Percentiles rank a stretch among this genome's conserved stretches.
These are phyloP conservation scores for Diaporthe vexans DNA, from an alignment of 2,329 filamentous ascomycete species.

Conservation along the genomic window DNA sequence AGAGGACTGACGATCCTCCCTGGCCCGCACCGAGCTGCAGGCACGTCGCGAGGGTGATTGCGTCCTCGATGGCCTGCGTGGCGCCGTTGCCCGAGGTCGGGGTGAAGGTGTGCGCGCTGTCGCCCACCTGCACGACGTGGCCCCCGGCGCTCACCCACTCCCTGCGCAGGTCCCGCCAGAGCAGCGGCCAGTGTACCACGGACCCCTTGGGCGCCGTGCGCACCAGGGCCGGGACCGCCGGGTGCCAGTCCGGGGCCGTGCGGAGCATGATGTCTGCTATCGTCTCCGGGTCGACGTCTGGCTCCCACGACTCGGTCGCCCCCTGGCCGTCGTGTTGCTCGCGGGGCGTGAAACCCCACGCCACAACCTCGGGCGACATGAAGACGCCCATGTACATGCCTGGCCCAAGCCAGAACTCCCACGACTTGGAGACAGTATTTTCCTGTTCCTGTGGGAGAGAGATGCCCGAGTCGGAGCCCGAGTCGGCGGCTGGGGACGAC, in stretches of 20 bases:
- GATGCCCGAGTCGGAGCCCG: no score
- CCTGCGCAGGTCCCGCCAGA: constrained; percentile 54
- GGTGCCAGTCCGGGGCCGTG: constrained; percentile 39
- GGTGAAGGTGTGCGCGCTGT: no score
- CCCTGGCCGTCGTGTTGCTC: background rate
- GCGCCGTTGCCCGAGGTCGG: no score
- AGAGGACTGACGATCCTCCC: constrained; percentile 35
- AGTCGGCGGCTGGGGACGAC: no score
- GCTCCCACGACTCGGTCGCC: background rate
- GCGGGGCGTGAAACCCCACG: constrained; percentile 23
- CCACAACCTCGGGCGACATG: background rate
- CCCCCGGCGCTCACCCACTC: no score
- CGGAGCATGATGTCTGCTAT: background rate
- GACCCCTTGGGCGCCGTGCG: constrained; percentile 45
- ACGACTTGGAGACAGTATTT: background rate
- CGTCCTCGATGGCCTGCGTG: no score
- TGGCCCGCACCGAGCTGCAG: no score
- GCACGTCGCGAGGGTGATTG: no score
- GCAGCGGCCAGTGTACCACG: constrained; percentile 57
- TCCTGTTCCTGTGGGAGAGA: no score
- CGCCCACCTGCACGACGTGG: no score
- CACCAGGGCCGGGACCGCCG: constrained; percentile 37
- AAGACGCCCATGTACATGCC: constrained; percentile 26
- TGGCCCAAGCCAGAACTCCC: constrained; percentile 24
- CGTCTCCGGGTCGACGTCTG: constrained; percentile 30